Percentiles rank a stretch among this genome's conserved stretches.
Evolutionary conservation across 1,139 yeast genomes (phyloP).

Genomic region (Yamadazyma membranifaciens): DNA sequence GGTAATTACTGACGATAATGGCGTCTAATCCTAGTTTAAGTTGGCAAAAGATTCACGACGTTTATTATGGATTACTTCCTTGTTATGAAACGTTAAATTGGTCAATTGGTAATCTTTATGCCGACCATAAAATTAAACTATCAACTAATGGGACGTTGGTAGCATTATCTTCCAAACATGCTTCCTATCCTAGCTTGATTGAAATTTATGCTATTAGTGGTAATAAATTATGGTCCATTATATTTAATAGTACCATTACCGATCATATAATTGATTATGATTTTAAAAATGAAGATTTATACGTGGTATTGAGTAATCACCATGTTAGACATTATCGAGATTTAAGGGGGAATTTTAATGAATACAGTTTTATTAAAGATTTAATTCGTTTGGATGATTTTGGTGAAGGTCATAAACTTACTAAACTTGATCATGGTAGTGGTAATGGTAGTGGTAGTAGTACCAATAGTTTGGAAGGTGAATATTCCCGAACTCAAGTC

Average conservation of each 20-base stretch:
- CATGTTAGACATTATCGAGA: slow-evolving; percentile 65
- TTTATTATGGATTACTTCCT: slow-evolving; percentile 52
- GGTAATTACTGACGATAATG: slow-evolving; percentile 2
- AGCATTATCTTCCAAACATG: slow-evolving; percentile 36
- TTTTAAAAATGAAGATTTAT: slow-evolving; percentile 55
- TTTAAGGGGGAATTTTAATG: slow-evolving; percentile 65
- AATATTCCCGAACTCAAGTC: slow-evolving; percentile 2
- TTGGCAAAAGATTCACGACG: slow-evolving; percentile 67
- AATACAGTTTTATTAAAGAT: slow-evolving; percentile 38
- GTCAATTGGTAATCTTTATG: slow-evolving; percentile 32
- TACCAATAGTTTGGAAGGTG: slow-evolving; percentile 1
- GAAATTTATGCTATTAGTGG: slow-evolving; percentile 58
- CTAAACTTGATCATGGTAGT: neutral
- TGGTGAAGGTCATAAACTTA: slow-evolving; percentile 24
- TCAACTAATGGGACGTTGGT: slow-evolving; percentile 33
- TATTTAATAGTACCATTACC: slow-evolving; percentile 51
- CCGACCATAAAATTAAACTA: slow-evolving; percentile 27
- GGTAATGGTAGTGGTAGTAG: neutral
- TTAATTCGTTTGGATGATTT: slow-evolving; percentile 33
- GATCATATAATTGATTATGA: slow-evolving; percentile 59
- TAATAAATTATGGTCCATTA: slow-evolving; percentile 42
- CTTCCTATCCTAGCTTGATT: slow-evolving; percentile 36
- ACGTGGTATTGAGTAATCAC: slow-evolving; percentile 59
- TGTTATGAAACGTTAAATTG: slow-evolving; percentile 41
- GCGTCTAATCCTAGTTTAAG: slow-evolving; percentile 42